Percentiles rank a stretch among this genome's conserved stretches.
These are phyloP conservation scores for Cokeromyces recurvatus DNA, from an alignment of 371 early-diverging fungal genomes.

Conservation along the genomic window DNA sequence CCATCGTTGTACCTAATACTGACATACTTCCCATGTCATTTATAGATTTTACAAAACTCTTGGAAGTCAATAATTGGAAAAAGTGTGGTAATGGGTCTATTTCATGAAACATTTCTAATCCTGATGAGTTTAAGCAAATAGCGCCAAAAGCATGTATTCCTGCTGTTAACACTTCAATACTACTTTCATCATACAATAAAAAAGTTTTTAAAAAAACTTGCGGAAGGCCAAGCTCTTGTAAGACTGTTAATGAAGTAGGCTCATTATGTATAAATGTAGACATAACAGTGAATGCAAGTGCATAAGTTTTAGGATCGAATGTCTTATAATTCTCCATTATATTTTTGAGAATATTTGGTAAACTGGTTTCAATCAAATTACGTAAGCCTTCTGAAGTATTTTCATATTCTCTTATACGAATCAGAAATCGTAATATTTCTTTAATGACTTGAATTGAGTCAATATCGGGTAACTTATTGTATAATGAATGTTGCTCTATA, in stretches of 20 bases:
- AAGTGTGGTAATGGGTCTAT: conserved; percentile 69
- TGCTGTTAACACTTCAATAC: conserved; percentile 61
- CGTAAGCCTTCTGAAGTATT: conserved; percentile 85
- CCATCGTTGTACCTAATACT: conserved; percentile 78
- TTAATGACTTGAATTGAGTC: conserved; percentile 54
- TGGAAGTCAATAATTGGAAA: conserved; percentile 68
- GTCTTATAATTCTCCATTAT: conserved; percentile 67
- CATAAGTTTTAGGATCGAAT: conserved; percentile 72
- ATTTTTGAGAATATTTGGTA: conserved; percentile 68
- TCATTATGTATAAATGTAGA: conserved; percentile 96
- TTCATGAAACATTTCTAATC: conserved; percentile 75
- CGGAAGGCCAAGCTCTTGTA: conserved; percentile 87
- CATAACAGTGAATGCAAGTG: conserved; percentile 83
- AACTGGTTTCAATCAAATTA: conserved; percentile 84
- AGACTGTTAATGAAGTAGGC: conserved; percentile 83
- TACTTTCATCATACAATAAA: conserved; percentile 23
- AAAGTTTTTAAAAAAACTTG: conserved; percentile 74
- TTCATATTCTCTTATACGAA: conserved; percentile 90
- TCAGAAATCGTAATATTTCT: conserved; percentile 81
- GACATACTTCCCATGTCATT: conserved; percentile 75
- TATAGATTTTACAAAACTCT: conserved; percentile 72
- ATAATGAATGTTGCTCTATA: conserved; percentile 7
- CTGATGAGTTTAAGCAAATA: conserved; percentile 83
- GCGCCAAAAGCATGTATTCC: conserved; percentile 95
- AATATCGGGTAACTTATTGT: neutral